Percentiles rank a stretch among this genome's conserved stretches.
phyloP scores from a whole-genome alignment of 2,329 filamentous ascomycete genomes.

The Seiridium unicorne region DNA sequence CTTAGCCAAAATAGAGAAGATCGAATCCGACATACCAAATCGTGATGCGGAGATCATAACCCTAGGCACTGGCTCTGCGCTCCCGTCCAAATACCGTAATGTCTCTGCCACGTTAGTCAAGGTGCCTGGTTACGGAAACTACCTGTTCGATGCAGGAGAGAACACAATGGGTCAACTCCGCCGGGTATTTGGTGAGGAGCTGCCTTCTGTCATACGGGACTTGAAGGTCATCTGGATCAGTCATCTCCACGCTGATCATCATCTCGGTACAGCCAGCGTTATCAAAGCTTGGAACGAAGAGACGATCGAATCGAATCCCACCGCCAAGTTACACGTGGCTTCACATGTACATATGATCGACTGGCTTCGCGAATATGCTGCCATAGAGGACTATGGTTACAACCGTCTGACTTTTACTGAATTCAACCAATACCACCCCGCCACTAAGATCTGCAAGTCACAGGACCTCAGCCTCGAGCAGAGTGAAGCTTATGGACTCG shows the following conservation, averaged over 20 bases:
- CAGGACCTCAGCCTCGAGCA: slow-evolving; percentile 32
- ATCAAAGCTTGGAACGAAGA: slow-evolving; percentile 76
- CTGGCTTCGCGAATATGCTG: slow-evolving; percentile 77
- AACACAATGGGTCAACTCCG: slow-evolving; percentile 86
- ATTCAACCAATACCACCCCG: slow-evolving; percentile 4
- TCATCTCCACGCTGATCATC: slow-evolving; percentile 94
- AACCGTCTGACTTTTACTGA: slow-evolving; percentile 36
- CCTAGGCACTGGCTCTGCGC: slow-evolving; percentile 86
- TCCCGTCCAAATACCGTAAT: slow-evolving; percentile 92
- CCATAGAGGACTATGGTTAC: slow-evolving; percentile 75
- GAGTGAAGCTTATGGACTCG: slow-evolving; percentile 58
- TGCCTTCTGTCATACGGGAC: slow-evolving; percentile 73
- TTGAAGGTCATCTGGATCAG: slow-evolving; percentile 88
- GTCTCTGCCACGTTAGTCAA: slow-evolving; percentile 85
- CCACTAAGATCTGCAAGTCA: slow-evolving; percentile 18
- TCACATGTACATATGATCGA: slow-evolving; percentile 69
- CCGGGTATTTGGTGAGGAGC: slow-evolving; percentile 65
- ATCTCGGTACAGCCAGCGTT: slow-evolving; percentile 80
- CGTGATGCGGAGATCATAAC: slow-evolving; percentile 80
- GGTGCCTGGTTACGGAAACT: slow-evolving; percentile 82
- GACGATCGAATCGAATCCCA: slow-evolving; percentile 33
- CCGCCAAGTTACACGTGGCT: slow-evolving; percentile 59
- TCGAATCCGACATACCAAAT: slow-evolving; percentile 66
- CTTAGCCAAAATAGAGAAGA: slow-evolving; percentile 36
- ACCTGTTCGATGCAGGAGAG: slow-evolving; percentile 89